Conservation (phyloP, 2,329 filamentous ascomycete species). For the Chalara sp. region DNA sequence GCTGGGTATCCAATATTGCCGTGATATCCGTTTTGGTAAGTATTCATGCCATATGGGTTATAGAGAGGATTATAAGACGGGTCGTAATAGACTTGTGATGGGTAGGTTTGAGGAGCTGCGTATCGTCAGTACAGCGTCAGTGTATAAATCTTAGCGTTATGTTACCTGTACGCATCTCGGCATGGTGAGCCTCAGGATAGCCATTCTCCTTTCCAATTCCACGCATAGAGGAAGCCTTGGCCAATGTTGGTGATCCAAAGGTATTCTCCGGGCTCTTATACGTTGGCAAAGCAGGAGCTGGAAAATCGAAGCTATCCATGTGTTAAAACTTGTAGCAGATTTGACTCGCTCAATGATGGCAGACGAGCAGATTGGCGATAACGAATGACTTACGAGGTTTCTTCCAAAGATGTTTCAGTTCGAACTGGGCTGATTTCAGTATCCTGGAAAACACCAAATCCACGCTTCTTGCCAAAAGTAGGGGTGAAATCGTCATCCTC, state of each 20-base stretch:
- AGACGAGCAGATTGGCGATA: neutral
- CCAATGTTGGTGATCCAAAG: slow-evolving; percentile 17
- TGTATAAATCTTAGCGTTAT: too few species aligned
- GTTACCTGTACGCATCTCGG: too few species aligned
- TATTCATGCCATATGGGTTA: slow-evolving; percentile 5
- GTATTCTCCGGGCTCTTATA: slow-evolving; percentile 4
- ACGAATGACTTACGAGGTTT: slow-evolving; percentile 16
- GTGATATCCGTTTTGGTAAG: too few species aligned
- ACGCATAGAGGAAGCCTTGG: slow-evolving; percentile 14
- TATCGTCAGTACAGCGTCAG: too few species aligned
- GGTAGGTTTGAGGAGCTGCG: slow-evolving; percentile 16
- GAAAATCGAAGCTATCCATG: slow-evolving; percentile 19
- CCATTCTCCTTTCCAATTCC: slow-evolving; percentile 21
- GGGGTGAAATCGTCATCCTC: slow-evolving; percentile 26
- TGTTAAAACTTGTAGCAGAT: too few species aligned
- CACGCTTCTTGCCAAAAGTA: slow-evolving; percentile 23
- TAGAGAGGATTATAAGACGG: slow-evolving; percentile 23
- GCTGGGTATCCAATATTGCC: neutral
- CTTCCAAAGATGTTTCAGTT: slow-evolving; percentile 26
- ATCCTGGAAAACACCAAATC: slow-evolving; percentile 24
- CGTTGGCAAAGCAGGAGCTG: slow-evolving; percentile 15
- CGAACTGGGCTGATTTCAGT: slow-evolving; percentile 22
- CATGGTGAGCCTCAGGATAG: slow-evolving; percentile 3
- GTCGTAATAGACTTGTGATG: slow-evolving; percentile 22
- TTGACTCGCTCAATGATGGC: too few species aligned